Evolutionary conservation across 2,329 filamentous ascomycete genomes (phyloP), one percentile per base, ranked within the genome.

Genomic region (Mariannaea sp.): DNA sequence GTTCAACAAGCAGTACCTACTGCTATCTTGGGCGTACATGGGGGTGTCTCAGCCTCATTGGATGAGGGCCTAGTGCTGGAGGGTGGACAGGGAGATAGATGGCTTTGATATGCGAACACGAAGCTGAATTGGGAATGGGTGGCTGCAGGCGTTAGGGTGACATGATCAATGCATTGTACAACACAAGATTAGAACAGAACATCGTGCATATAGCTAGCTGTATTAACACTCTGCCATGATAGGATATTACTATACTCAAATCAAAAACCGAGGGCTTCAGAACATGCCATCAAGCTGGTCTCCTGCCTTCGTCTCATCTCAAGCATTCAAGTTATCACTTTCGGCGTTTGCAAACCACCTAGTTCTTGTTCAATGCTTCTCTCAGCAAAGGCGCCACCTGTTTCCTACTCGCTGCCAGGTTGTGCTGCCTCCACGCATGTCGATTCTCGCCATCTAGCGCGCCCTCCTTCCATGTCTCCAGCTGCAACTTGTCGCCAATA

Each of bases 361-460:
- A 63, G 14, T 47, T 60, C 53, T 58, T 62, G 60, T 70, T 73
- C 67, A 85, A 75, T 0, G 77, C 79, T 58, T 87, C 80, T 52
- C 85, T 80, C 65, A 89, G 64, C 60, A 89, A 76, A 10, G 88
- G 83, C 26, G 83, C 86, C 20, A 93, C 79, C 69, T 90, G 85
- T 71, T 89, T 88, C 59, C 86, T 75, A 62, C 84, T 87, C 52
- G 82, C 75, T 38, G 80, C 80, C 35, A 87, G 64, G 56, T 81
- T 79, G 16, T 78, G 75, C 73, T 93, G 89, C 61, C 73, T 76
- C 89, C 89, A 93, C 19, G 84, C 82, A 55, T 75, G 77, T 62
- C 84, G 78, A 75, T 78, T 82, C 44, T 75, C 67, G 2, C 65
- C 63, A 16, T 83, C 78, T 44, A 84, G 64, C 40, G 65, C 61